Conservation (phyloP, 106 monocot species). For the Dactylorhiza incarnata region DNA sequence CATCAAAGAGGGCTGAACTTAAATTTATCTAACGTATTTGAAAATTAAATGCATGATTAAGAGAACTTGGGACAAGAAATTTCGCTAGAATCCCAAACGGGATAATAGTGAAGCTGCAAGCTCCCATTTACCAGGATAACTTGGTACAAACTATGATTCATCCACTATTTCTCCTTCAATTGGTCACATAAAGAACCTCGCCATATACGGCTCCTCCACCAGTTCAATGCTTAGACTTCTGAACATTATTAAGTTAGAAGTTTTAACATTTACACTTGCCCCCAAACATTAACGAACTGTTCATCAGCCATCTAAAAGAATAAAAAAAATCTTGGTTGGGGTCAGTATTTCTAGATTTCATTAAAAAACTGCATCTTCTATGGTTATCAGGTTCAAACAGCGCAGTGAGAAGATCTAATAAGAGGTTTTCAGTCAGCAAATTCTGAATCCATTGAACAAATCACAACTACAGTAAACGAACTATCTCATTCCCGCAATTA, state of each 20-base stretch:
- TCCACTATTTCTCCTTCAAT: not conserved
- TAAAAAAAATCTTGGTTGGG: too few relatives aligned
- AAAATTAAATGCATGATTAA: not conserved
- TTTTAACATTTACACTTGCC: not conserved
- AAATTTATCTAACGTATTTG: not conserved
- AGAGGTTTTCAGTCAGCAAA: not conserved
- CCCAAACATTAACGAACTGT: not conserved
- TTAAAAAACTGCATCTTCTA: not conserved
- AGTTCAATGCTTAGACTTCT: not conserved
- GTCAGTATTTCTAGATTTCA: not conserved
- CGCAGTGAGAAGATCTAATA: not conserved
- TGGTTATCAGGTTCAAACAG: not conserved
- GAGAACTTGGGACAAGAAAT: not conserved
- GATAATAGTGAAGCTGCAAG: not conserved
- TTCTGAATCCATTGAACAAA: not conserved
- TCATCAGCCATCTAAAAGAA: not conserved
- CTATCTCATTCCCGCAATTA: not conserved
- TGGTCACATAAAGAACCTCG: not conserved
- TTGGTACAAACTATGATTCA: not conserved
- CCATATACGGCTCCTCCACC: not conserved
- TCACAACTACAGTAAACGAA: not conserved
- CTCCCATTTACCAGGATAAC: not conserved
- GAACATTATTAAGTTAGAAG: not conserved
- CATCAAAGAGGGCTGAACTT: not conserved
- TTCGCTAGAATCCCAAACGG: not conserved